Evolutionary conservation across 306 rosid species (phyloP).

Genomic region (Hippophae gyantsensis): DNA sequence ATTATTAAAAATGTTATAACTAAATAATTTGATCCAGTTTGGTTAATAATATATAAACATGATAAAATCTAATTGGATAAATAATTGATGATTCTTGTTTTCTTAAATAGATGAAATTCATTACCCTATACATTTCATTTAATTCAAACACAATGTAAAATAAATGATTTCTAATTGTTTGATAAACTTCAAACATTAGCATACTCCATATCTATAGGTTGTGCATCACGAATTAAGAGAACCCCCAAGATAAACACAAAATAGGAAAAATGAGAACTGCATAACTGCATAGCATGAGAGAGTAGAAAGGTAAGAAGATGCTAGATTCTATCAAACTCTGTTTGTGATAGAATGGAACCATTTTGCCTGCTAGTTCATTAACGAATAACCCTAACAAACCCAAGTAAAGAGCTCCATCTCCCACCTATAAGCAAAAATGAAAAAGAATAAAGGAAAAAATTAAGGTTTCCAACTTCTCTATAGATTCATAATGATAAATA

Average conservation of each 20-base stretch:
- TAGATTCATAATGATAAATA: no score
- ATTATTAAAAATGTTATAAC: no score
- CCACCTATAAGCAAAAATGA: slow-evolving; percentile 45
- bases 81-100: no score
- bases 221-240: slow-evolving; percentile 98
- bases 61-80: no score
- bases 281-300: slow-evolving; percentile 52
- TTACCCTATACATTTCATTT: slow-evolving; percentile 65
- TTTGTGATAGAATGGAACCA: slow-evolving; percentile 2
- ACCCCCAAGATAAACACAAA: no score
- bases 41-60: no score
- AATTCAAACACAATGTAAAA: slow-evolving; percentile 1
- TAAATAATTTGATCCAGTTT: no score
- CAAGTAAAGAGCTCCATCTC: slow-evolving; percentile 77
- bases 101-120: no score
- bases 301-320: slow-evolving; percentile 19
- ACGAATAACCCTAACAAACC: slow-evolving; percentile 86
- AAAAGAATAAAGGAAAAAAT: no score
- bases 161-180: slow-evolving; percentile 3
- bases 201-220: slow-evolving; percentile 98
- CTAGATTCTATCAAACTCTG: not conserved
- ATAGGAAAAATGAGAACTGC: slow-evolving; percentile 80
- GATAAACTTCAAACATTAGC: slow-evolving; percentile 19
- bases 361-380: slow-evolving; percentile 59
- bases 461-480: no score